These are phyloP conservation scores for Bassia scoparia DNA, from an alignment of 148 eudicot genomes.

Conservation along the genomic window DNA sequence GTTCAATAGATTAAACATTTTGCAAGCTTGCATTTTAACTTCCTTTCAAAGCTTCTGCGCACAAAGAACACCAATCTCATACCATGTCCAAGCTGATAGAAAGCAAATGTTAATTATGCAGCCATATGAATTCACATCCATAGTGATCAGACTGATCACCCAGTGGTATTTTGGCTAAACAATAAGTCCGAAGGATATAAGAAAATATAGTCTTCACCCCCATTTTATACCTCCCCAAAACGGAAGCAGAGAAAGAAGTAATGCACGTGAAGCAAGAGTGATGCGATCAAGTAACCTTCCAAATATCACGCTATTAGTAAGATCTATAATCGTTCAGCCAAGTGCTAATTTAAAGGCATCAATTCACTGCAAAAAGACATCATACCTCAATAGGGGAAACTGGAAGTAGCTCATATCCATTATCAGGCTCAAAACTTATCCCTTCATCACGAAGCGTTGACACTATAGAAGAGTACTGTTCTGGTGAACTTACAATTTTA, in stretches of 20 bases:
- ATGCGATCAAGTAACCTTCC: not conserved
- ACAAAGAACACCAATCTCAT: not conserved
- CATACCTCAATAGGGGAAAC: slow-evolving; percentile 67
- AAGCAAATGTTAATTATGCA: not conserved
- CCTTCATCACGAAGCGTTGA: slow-evolving; percentile 81
- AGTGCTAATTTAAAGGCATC: not conserved
- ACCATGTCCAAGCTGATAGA: slow-evolving; percentile 1
- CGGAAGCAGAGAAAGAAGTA: not conserved
- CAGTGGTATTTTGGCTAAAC: not conserved
- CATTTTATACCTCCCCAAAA: not conserved
- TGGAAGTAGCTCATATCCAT: slow-evolving; percentile 80
- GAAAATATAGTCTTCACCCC: not conserved
- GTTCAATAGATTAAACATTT: not conserved
- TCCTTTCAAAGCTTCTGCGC: not conserved
- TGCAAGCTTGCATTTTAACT: not conserved
- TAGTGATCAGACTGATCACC: not conserved
- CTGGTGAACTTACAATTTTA: slow-evolving; percentile 74
- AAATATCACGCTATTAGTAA: not conserved
- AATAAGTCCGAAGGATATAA: not conserved
- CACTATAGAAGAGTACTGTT: slow-evolving; percentile 56
- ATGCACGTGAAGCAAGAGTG: not conserved
- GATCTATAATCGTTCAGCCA: not conserved
- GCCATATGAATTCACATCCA: not conserved
- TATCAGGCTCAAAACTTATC: slow-evolving; percentile 73
- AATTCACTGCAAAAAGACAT: not conserved